Evolutionary conservation across 78 protist genomes (phyloP).

Genomic region (Cavenderia fasciculata): DNA sequence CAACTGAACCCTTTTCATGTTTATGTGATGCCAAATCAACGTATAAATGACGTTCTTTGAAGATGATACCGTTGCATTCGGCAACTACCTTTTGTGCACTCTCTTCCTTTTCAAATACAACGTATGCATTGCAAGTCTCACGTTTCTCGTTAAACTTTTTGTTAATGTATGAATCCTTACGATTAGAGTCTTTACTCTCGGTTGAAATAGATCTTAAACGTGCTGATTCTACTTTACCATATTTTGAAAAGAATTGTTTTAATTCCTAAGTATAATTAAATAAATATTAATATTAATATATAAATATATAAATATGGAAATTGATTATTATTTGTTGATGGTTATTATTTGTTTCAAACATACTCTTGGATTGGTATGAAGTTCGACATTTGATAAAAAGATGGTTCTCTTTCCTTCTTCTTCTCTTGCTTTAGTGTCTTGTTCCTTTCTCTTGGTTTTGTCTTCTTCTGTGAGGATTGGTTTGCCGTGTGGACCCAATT

Average conservation of each 20-base stretch:
- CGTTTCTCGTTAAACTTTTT: constrained; percentile 41
- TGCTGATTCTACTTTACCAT: constrained; percentile 9
- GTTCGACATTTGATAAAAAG: constrained; percentile 43
- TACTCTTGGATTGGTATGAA: background rate
- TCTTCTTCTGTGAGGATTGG: constrained; percentile 11
- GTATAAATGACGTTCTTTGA: constrained; percentile 27
- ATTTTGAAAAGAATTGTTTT: constrained; percentile 7
- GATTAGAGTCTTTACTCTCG: background rate
- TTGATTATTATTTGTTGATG: background rate
- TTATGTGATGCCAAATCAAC: constrained; percentile 37
- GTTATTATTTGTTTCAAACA: no score
- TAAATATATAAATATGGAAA: background rate
- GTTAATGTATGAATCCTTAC: constrained; percentile 51
- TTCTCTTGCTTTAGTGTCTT: background rate
- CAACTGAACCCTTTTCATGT: background rate
- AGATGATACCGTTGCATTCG: constrained; percentile 14
- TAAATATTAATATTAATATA: no score
- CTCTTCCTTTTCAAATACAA: background rate
- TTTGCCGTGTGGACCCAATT: background rate
- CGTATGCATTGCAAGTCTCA: constrained; percentile 58
- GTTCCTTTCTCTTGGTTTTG: background rate
- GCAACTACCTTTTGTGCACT: constrained; percentile 18
- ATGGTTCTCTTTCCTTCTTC: constrained; percentile 15
- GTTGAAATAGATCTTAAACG: constrained; percentile 61
- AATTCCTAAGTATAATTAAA: background rate